A percentile compares a stretch with the other conserved stretches of the same genome.
These are phyloP conservation scores for Triangularia verruculosa DNA, from an alignment of 2,329 filamentous ascomycete species.

Conservation along the genomic window DNA sequence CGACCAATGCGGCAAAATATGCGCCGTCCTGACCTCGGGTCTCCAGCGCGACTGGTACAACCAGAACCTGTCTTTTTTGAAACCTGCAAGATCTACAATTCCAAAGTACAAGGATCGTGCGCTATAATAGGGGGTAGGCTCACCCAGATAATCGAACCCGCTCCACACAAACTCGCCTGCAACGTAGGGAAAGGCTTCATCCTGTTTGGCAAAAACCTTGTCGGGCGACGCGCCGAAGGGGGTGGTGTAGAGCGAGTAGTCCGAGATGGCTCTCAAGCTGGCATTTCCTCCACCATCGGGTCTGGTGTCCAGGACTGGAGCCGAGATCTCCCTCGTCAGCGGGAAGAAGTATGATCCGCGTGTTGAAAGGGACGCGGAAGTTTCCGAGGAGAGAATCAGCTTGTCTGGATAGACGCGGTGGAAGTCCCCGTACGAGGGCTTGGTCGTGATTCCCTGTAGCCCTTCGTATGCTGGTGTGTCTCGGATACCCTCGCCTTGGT, in stretches of 20 bases:
- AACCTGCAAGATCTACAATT: constrained; percentile 56
- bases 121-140: constrained; percentile 40
- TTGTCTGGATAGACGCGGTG: constrained; percentile 45
- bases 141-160: constrained; percentile 33
- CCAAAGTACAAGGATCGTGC: constrained; percentile 53
- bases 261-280: constrained; percentile 32
- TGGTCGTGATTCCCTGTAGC: constrained; percentile 24
- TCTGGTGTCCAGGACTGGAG: constrained; percentile 34
- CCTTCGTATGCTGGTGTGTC: constrained; percentile 10
- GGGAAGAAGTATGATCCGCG: constrained; percentile 53
- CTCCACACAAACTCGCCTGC: constrained; percentile 44
- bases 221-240: constrained; percentile 49
- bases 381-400: constrained; percentile 44
- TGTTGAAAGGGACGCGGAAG: constrained; percentile 45
- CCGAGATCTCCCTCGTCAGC: constrained; percentile 35
- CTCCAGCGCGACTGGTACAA: constrained; percentile 55
- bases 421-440: constrained; percentile 41
- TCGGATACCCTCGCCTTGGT: constrained; percentile 49
- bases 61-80: constrained; percentile 55
- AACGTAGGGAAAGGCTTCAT: constrained; percentile 44
- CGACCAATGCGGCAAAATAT: constrained; percentile 55
- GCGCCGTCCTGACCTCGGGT: constrained; percentile 46
- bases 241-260: constrained; percentile 51
- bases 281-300: constrained; percentile 37
- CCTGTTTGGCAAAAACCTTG: constrained; percentile 51